Evolutionary conservation across 2,329 filamentous ascomycete genomes (phyloP).

Genomic region (Diaporthe destruens): DNA sequence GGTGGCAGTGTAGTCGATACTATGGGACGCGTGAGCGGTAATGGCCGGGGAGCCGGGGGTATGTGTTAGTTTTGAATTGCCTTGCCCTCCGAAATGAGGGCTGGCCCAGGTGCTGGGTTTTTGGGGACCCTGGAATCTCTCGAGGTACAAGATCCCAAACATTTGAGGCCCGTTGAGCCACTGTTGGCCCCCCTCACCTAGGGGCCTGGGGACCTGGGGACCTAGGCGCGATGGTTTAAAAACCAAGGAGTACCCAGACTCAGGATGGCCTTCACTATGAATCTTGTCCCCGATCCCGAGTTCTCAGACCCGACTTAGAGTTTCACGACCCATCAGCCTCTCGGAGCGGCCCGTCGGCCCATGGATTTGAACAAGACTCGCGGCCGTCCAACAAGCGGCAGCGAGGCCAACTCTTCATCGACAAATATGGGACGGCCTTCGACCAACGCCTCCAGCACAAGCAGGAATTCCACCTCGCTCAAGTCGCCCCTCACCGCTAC

Average conservation of each 20-base stretch:
- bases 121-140: conserved; percentile 23
- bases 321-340: conserved; percentile 26
- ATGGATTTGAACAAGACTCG: conserved; percentile 29
- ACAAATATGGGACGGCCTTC: conserved; percentile 31
- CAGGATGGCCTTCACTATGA: background rate
- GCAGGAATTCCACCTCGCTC: conserved; percentile 30
- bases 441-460: conserved; percentile 24
- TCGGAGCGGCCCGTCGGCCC: conserved; percentile 22
- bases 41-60: conserved; percentile 18
- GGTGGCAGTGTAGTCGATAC: conserved; percentile 20
- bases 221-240: conserved; percentile 16
- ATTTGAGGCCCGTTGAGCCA: background rate
- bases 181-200: background rate
- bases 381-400: conserved; percentile 28
- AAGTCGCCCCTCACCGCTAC: conserved; percentile 42
- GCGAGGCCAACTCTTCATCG: conserved; percentile 8
- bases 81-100: conserved; percentile 31
- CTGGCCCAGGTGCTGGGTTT: conserved; percentile 27
- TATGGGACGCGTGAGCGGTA: conserved; percentile 30
- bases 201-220: too few species aligned
- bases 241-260: conserved; percentile 27
- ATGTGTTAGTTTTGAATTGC: conserved; percentile 15
- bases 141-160: conserved; percentile 11
- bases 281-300: conserved; percentile 4
- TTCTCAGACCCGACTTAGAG: conserved; percentile 9